These are phyloP conservation scores for Syzygium aromaticum DNA, from an alignment of 345 rosid genomes.

Conservation along the genomic window DNA sequence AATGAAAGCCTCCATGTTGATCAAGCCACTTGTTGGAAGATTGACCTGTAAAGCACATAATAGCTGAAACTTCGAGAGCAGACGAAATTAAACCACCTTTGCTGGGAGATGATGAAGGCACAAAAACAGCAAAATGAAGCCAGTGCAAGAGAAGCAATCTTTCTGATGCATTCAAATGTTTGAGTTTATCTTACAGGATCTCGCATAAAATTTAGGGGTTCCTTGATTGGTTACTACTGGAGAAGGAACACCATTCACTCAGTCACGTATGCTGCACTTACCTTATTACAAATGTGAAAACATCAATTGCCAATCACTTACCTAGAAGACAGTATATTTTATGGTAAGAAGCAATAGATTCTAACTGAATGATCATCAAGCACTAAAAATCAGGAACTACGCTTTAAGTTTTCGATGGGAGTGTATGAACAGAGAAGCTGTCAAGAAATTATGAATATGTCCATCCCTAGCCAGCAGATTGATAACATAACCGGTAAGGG, in stretches of 20 bases:
- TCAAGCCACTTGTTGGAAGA: not conserved
- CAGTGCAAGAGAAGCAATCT: not conserved
- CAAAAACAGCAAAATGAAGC: not conserved
- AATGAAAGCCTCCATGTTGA: not conserved
- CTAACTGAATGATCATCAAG: not conserved
- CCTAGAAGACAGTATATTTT: not conserved
- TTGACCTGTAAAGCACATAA: not conserved
- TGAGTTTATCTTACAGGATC: not conserved
- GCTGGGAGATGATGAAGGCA: not conserved
- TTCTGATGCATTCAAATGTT: not conserved
- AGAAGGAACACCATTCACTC: not conserved
- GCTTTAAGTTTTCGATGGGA: not conserved
- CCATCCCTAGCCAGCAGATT: not conserved
- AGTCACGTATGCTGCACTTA: not conserved
- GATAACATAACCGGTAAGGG: not conserved
- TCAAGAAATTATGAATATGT: not conserved
- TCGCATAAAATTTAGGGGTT: not conserved
- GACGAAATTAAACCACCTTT: not conserved
- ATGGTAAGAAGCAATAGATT: not conserved
- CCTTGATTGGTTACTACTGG: not conserved
- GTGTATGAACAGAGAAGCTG: not conserved
- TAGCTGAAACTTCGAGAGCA: not conserved
- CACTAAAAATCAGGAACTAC: not conserved
- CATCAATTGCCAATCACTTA: not conserved
- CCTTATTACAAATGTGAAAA: not conserved